A percentile compares a stretch with the other conserved stretches of the same genome.
phyloP scores from a whole-genome alignment of 768 basidiomycete genomes.

The Rhodotorula toruloides region DNA sequence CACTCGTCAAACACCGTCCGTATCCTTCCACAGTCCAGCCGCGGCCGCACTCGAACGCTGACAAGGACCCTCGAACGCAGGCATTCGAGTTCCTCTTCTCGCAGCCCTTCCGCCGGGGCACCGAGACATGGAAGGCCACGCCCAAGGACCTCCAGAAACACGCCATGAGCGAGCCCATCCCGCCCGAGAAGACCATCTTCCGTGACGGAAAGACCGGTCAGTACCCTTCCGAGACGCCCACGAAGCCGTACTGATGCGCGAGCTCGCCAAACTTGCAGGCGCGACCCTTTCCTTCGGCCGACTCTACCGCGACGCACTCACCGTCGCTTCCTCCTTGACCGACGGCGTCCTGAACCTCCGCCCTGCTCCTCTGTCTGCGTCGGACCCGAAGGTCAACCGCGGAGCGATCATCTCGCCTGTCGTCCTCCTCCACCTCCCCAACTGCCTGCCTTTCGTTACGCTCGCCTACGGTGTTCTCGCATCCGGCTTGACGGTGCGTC shows the following conservation, averaged over 20 bases:
- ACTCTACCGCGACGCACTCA: slow-evolving; percentile 25
- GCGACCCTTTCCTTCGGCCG: slow-evolving; percentile 27
- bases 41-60: background rate
- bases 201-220: slow-evolving; percentile 30
- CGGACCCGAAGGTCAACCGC: slow-evolving; percentile 25
- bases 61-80: background rate
- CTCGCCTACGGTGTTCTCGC: slow-evolving; percentile 41
- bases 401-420: slow-evolving; percentile 39
- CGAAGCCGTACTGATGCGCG: background rate
- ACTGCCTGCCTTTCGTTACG: slow-evolving; percentile 39
- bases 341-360: slow-evolving; percentile 10
- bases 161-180: slow-evolving; percentile 2
- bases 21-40: background rate
- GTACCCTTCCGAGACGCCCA: background rate
- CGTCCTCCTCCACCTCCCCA: slow-evolving; percentile 42
- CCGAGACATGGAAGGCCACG: slow-evolving; percentile 11
- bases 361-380: slow-evolving; percentile 9
- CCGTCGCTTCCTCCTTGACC: slow-evolving; percentile 25
- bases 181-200: slow-evolving; percentile 30
- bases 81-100: slow-evolving; percentile 37
- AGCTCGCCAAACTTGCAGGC: slow-evolving; percentile 1
- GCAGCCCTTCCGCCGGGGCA: slow-evolving; percentile 30
- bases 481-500: slow-evolving; percentile 28
- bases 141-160: slow-evolving; percentile 18
- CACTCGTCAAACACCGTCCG: slow-evolving; percentile 23